Evolutionary conservation across 768 basidiomycete genomes (phyloP), one percentile per base, ranked within the genome.

Genomic region (Boletus fagicola): DNA sequence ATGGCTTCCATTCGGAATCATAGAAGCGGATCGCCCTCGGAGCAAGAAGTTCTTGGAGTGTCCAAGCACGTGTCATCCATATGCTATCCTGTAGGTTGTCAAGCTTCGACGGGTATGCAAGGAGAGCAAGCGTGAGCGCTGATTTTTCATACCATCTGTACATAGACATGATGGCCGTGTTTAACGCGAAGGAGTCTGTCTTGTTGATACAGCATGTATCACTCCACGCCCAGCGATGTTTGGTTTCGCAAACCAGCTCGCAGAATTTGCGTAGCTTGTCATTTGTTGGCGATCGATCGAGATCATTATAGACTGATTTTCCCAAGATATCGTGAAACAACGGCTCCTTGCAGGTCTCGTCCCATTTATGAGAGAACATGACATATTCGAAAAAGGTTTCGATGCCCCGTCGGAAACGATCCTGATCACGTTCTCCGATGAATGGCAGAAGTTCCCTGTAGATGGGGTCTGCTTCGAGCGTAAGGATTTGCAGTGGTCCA

Each of bases 341-440:
- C 7, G 53, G 56, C 30, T 57, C 56, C 12, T 40, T 5, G 53
- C 13, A 20, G 11, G 30, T 33, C 12, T 56, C 53, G 12, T 57
- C 38, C 56, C 56, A 57, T 42, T 56, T 57, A 11, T 57, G 54
- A 35, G 56, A 57, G 31, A 57, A 56, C 56, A 48, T 57, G 45
- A 56, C 56, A 16, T 56, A 57, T n/a, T 57, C 56, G 11, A 57
- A 57, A 56, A 42, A 56, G 3, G 33, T 16, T 31, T 57, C 54
- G 38, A 57, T 53, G 12, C 38, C 43, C 7, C 0, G 36, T 40
- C 38, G 30, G 54, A 57, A 57, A 28, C 4, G 24, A 36, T 35
- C 31, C 7, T 35, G 38, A 22, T 28, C 31, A 18, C 12, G 31
- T 35, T 18, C 20, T 13, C 24, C 31, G 11, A 57, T 47, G 31